Conservation (phyloP, 163 green algal species). For the Chloromonas sp. region DNA sequence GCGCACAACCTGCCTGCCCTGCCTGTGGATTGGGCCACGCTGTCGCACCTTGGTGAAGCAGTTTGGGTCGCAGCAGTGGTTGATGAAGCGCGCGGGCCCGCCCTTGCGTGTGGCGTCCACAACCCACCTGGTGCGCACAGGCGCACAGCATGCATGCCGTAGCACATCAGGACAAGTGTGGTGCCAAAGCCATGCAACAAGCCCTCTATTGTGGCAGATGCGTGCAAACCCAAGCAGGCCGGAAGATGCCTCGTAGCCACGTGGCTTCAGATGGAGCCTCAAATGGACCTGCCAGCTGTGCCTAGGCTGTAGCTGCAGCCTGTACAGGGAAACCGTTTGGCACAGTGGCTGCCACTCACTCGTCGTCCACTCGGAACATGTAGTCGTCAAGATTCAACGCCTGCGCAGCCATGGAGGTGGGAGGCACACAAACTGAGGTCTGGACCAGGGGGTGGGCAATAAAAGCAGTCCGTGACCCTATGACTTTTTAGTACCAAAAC, state of each 20-base stretch:
- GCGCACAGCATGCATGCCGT: neutral
- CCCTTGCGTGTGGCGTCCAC: conserved; percentile 50
- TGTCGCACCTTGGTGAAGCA: conserved; percentile 58
- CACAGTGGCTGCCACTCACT: conserved; percentile 12
- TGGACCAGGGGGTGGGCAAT: too few species aligned
- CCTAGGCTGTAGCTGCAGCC: too few species aligned
- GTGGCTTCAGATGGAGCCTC: too few species aligned
- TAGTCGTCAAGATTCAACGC: conserved; percentile 20
- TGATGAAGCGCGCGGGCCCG: conserved; percentile 69
- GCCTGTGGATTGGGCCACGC: conserved; percentile 34
- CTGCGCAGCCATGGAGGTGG: neutral
- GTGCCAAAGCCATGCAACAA: neutral
- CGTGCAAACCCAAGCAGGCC: too few species aligned
- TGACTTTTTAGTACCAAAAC: too few species aligned
- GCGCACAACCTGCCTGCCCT: neutral
- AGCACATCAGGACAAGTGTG: neutral
- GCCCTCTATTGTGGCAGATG: too few species aligned
- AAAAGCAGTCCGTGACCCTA: too few species aligned
- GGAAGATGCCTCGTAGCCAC: too few species aligned
- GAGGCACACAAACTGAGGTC: too few species aligned
- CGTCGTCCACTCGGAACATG: conserved; percentile 42
- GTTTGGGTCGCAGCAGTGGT: conserved; percentile 79
- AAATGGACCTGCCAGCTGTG: too few species aligned
- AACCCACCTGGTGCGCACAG: neutral
- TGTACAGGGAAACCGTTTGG: too few species aligned